Conservation (phyloP, 495 filamentous ascomycete genomes). For the Pyronema omphalodes region DNA sequence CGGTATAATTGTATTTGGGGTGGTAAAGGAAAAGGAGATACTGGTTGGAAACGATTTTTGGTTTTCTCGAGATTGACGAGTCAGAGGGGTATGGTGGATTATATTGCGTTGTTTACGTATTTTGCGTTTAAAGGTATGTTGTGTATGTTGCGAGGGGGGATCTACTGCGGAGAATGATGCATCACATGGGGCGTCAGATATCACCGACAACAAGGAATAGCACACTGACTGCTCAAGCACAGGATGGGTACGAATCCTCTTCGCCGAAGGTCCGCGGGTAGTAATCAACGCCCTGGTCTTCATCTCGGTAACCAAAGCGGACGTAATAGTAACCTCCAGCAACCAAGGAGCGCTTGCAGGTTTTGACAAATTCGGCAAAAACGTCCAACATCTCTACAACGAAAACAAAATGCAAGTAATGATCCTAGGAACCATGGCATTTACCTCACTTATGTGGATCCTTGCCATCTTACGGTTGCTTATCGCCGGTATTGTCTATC, state of each 20-base stretch:
- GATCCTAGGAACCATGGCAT: slow-evolving; percentile 73
- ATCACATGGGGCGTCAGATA: no score
- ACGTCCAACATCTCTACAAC: slow-evolving; percentile 49
- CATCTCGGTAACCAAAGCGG: slow-evolving; percentile 53
- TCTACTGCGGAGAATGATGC: background rate
- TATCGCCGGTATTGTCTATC: slow-evolving; percentile 54
- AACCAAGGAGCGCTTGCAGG: slow-evolving; percentile 30
- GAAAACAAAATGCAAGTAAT: slow-evolving; percentile 58
- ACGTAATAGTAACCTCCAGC: slow-evolving; percentile 32
- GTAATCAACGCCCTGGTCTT: slow-evolving; percentile 76
- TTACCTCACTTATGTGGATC: slow-evolving; percentile 79
- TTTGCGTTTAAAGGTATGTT: slow-evolving; percentile 70
- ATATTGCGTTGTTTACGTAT: slow-evolving; percentile 80
- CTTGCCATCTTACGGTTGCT: slow-evolving; percentile 52
- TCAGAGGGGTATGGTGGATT: slow-evolving; percentile 76
- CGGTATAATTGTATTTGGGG: slow-evolving; percentile 60
- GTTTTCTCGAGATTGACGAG: slow-evolving; percentile 87
- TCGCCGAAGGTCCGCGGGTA: slow-evolving; percentile 82
- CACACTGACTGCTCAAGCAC: no score
- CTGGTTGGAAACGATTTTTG: slow-evolving; percentile 68
- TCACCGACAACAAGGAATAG: no score
- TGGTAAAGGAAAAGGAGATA: slow-evolving; percentile 33
- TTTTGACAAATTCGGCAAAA: slow-evolving; percentile 51
- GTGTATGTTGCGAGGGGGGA: background rate
- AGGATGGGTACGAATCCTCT: slow-evolving; percentile 74